A percentile compares a stretch with the other conserved stretches of the same genome.
These are phyloP conservation scores for Solanum peruvianum DNA, from an alignment of 257 asterid species.

Conservation along the genomic window DNA sequence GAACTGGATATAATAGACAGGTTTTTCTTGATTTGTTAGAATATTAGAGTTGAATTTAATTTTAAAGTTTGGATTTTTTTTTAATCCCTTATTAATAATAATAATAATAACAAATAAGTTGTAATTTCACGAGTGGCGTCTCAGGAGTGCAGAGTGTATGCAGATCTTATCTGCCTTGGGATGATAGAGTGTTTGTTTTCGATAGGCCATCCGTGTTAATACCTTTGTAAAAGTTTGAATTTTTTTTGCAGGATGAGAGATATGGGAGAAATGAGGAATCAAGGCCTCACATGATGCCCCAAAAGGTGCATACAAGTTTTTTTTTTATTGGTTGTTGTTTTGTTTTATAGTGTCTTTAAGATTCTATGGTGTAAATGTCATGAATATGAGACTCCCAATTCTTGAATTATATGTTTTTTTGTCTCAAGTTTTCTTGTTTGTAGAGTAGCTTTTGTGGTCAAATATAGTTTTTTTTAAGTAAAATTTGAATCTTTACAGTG, in stretches of 20 bases:
- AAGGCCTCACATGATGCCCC: constrained; percentile 17
- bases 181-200: background rate
- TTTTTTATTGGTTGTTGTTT: background rate
- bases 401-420: background rate
- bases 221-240: background rate
- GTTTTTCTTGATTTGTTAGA: constrained; percentile 1
- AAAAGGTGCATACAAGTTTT: constrained; percentile 9
- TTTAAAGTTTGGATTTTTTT: background rate
- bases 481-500: background rate
- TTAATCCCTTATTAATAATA: background rate
- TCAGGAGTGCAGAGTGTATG: rapidly evolving
- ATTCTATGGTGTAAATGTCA: background rate
- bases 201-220: background rate
- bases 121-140: too few species aligned
- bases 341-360: background rate
- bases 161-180: background rate
- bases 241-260: constrained; percentile 22
- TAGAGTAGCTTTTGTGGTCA: background rate
- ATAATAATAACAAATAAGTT: background rate
- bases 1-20: constrained; percentile 5
- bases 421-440: background rate
- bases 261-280: constrained; percentile 28
- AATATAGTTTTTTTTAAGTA: background rate
- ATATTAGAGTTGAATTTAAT: background rate
- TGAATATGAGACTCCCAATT: background rate